These are phyloP conservation scores for Cudoniella acicularis DNA, from an alignment of 495 filamentous ascomycete species.

Conservation along the genomic window DNA sequence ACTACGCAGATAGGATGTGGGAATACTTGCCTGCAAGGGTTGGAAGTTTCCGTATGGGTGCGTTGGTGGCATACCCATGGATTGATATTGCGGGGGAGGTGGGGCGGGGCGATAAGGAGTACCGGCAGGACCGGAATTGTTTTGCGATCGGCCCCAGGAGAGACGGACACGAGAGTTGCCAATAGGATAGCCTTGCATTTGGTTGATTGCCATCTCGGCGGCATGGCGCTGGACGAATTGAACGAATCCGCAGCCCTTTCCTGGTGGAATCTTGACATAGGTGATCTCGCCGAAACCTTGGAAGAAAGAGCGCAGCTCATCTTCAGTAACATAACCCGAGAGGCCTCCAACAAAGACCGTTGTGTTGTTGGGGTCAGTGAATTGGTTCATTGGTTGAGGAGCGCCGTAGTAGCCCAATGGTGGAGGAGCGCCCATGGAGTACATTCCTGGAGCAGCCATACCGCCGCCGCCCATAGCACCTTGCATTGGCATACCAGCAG, in stretches of 20 bases:
- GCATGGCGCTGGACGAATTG: constrained; percentile 99
- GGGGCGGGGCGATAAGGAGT: constrained; percentile 96
- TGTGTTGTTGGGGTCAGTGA: constrained; percentile 99
- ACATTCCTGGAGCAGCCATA: constrained; percentile 43
- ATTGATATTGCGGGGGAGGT: constrained; percentile 80
- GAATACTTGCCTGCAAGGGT: constrained; percentile 28
- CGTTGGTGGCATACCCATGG: constrained; percentile 75
- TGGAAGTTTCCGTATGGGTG: constrained; percentile 44
- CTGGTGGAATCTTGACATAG: constrained; percentile 99
- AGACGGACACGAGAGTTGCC: constrained; percentile 97
- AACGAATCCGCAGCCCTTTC: constrained; percentile 98
- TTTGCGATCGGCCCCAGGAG: constrained; percentile 96
- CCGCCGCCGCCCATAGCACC: constrained; percentile 39
- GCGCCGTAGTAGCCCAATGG: constrained; percentile 79
- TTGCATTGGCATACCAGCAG: constrained; percentile 45
- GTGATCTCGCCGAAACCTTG: constrained; percentile 99
- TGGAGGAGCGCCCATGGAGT: constrained; percentile 65
- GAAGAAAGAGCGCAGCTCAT: constrained; percentile 99
- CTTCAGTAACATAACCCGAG: constrained; percentile 97
- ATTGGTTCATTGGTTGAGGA: constrained; percentile 98
- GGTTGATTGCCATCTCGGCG: constrained; percentile 99
- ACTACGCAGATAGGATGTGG: background rate
- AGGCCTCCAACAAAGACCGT: constrained; percentile 98
- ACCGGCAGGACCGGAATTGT: constrained; percentile 96
- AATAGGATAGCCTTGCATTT: constrained; percentile 99